phyloP scores from a whole-genome alignment of 176 grass and related monocot species.

The Tuctoria greenei region DNA sequence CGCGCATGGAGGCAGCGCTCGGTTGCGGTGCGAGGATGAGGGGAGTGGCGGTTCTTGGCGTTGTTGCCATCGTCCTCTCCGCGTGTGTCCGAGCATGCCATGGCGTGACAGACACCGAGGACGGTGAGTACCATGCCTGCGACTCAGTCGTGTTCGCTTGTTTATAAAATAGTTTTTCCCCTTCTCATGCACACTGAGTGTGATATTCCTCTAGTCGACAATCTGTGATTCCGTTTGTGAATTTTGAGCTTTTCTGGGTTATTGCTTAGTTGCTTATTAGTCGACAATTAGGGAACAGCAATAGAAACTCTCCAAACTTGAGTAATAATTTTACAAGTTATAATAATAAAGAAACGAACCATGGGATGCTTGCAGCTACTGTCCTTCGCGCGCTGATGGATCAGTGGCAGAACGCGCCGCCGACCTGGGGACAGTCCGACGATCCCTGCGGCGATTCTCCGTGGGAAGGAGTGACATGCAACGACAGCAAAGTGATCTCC shows the following conservation, averaged over 20 bases:
- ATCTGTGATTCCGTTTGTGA: conserved; percentile 16
- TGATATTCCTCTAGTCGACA: background rate
- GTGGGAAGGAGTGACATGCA: conserved; percentile 80
- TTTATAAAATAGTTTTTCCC: background rate
- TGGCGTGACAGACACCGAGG: conserved; percentile 52
- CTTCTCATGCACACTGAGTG: background rate
- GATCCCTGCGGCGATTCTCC: conserved; percentile 71
- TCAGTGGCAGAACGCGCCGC: conserved; percentile 71
- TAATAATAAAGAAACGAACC: background rate
- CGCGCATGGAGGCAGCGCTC: conserved; percentile 28
- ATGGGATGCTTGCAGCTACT: conserved; percentile 41
- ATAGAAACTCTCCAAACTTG: background rate
- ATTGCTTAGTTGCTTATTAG: background rate
- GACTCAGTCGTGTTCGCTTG: background rate
- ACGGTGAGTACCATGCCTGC: conserved; percentile 61
- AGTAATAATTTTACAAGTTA: background rate
- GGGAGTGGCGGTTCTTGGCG: background rate
- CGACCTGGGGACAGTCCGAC: conserved; percentile 71
- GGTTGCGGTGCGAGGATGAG: conserved; percentile 34
- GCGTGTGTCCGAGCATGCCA: conserved; percentile 34
- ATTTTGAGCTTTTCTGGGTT: background rate
- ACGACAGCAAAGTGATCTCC: conserved; percentile 49
- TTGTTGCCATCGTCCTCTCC: conserved; percentile 38
- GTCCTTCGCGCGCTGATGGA: conserved; percentile 66
- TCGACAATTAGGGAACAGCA: background rate